Conservation (phyloP, 768 basidiomycete species). For the Suillus placidus region DNA sequence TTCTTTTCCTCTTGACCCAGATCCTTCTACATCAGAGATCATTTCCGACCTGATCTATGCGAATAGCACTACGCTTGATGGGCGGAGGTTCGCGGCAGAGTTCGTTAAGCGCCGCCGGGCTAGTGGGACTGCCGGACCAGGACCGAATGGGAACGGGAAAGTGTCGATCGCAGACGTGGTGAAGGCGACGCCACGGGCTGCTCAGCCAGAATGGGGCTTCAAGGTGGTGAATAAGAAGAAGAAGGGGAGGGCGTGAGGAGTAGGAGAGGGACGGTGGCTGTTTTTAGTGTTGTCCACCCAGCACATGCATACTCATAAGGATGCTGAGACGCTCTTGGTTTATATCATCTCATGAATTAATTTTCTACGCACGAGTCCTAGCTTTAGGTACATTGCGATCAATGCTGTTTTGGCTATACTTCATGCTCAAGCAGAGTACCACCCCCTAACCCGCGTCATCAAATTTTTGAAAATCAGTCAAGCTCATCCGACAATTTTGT, state of each 20-base stretch:
- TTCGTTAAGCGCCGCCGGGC: conserved; percentile 86
- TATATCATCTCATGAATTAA: conserved; percentile 8
- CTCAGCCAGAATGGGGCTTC: conserved; percentile 83
- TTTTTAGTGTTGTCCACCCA: not conserved
- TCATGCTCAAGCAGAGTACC: not conserved
- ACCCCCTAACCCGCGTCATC: not conserved
- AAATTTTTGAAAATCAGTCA: not conserved
- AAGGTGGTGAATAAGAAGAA: conserved; percentile 97
- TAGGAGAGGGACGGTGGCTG: not conserved
- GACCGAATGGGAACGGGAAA: conserved; percentile 45
- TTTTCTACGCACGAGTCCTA: not conserved
- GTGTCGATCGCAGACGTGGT: conserved; percentile 89
- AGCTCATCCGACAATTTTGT: not conserved
- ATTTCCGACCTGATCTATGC: conserved; percentile 96
- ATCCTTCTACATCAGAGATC: conserved; percentile 80
- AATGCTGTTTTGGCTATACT: no score
- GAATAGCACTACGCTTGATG: conserved; percentile 93
- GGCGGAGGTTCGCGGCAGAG: conserved; percentile 91
- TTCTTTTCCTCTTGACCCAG: conserved; percentile 90
- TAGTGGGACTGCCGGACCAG: conserved; percentile 57
- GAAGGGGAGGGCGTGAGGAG: conserved; percentile 62
- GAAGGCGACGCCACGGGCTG: conserved; percentile 79
- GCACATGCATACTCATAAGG: conserved; percentile 2
- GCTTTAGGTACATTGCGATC: no score
- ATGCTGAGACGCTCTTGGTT: conserved; percentile 1